Percentiles rank a stretch among this genome's conserved stretches.
These are phyloP conservation scores for Lactifluus piperatus DNA, from an alignment of 768 basidiomycete species.

Conservation along the genomic window DNA sequence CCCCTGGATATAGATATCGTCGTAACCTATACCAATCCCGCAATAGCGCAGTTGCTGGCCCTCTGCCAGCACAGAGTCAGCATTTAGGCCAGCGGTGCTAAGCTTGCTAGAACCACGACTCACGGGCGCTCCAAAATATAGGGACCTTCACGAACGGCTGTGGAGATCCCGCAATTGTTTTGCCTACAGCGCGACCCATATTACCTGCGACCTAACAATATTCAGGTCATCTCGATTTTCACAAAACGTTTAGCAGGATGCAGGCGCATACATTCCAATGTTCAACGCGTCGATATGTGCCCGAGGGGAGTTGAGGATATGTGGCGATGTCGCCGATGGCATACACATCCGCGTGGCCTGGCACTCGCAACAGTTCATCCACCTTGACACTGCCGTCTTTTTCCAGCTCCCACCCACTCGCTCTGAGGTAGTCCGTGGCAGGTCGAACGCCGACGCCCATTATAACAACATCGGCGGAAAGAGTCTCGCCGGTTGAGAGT, in stretches of 20 bases:
- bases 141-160: constrained; percentile 75
- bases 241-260: not conserved
- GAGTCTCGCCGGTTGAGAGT: constrained; percentile 28
- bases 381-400: constrained; percentile 71
- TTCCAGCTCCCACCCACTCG: constrained; percentile 60
- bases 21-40: constrained; percentile 60
- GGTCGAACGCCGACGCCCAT: constrained; percentile 85
- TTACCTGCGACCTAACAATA: constrained; percentile 64
- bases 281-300: constrained; percentile 57
- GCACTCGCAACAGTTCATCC: constrained; percentile 62
- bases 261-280: constrained; percentile 72
- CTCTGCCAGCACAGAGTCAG: constrained; percentile 34
- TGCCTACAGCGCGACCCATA: constrained; percentile 76
- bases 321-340: constrained; percentile 81
- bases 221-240: not conserved
- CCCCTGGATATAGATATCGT: constrained; percentile 74
- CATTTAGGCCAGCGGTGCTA: not conserved
- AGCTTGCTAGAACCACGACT: constrained; percentile 22
- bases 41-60: constrained; percentile 84
- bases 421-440: constrained; percentile 70
- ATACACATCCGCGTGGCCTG: constrained; percentile 44
- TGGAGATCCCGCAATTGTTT: constrained; percentile 46
- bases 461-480: constrained; percentile 70
- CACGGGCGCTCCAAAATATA: constrained; percentile 86
- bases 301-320: constrained; percentile 53